A percentile compares a stretch with the other conserved stretches of the same genome.
Evolutionary conservation across 2,329 filamentous ascomycete genomes (phyloP).

Genomic region (Fonsecaea nubica): DNA sequence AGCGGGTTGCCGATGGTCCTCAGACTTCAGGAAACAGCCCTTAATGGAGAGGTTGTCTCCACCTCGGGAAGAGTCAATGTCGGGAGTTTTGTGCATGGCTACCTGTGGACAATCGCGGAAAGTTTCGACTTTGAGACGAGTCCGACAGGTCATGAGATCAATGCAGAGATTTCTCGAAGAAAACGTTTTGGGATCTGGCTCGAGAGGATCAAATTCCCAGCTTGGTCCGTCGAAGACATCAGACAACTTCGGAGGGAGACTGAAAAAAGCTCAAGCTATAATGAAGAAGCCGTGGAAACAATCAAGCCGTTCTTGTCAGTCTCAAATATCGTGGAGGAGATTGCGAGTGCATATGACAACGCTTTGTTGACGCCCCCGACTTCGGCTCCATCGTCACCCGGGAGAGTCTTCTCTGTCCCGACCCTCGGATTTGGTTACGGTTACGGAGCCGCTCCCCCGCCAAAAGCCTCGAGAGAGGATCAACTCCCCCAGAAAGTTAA

Average conservation of each 20-base stretch:
- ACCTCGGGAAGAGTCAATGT: constrained; percentile 73
- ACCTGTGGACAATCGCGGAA: constrained; percentile 80
- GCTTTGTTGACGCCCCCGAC: constrained; percentile 67
- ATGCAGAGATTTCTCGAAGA: constrained; percentile 76
- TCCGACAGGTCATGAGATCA: constrained; percentile 71
- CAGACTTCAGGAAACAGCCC: constrained; percentile 82
- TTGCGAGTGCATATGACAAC: constrained; percentile 73
- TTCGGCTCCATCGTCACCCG: constrained; percentile 74
- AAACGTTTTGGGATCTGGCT: constrained; percentile 80
- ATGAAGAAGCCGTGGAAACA: constrained; percentile 64
- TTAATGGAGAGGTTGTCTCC: constrained; percentile 58
- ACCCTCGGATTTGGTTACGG: constrained; percentile 61
- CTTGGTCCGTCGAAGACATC: constrained; percentile 68
- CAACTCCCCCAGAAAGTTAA: constrained; percentile 71
- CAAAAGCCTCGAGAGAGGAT: constrained; percentile 48
- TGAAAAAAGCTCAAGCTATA: constrained; percentile 51
- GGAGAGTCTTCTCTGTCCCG: constrained; percentile 67
- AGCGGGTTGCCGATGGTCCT: constrained; percentile 88
- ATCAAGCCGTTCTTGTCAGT: constrained; percentile 78
- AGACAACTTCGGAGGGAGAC: constrained; percentile 51
- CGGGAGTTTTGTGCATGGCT: constrained; percentile 85
- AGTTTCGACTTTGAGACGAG: constrained; percentile 78
- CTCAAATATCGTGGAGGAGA: constrained; percentile 72
- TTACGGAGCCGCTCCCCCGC: constrained; percentile 46
- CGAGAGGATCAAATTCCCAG: constrained; percentile 73